Conservation (phyloP, 2,329 filamentous ascomycete species). For the Diaporthe velutina region DNA sequence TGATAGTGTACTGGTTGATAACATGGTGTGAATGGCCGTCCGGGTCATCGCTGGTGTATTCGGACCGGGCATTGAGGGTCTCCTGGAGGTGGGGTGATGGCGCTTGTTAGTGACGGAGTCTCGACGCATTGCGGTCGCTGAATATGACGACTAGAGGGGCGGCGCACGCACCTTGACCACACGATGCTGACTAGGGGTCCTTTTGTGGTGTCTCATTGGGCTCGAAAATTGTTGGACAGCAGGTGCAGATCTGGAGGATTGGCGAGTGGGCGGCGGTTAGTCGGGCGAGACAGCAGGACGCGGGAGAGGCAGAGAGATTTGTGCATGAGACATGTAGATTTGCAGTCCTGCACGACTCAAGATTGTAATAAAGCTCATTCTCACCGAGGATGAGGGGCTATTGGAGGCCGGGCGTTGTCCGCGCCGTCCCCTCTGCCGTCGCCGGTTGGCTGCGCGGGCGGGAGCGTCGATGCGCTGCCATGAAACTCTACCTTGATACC, state of each 20-base stretch:
- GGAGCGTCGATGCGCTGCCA: slow-evolving; percentile 39
- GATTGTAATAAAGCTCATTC: slow-evolving; percentile 40
- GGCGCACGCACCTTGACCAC: slow-evolving; percentile 66
- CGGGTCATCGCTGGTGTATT: slow-evolving; percentile 86
- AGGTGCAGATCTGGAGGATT: slow-evolving; percentile 57
- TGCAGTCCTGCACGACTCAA: neutral
- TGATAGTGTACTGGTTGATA: slow-evolving; percentile 95
- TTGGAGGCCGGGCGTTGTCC: slow-evolving; percentile 47
- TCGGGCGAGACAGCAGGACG: neutral
- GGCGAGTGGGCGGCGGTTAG: slow-evolving; percentile 24
- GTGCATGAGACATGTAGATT: neutral
- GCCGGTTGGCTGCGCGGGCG: slow-evolving; percentile 35
- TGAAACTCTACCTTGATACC: slow-evolving; percentile 54
- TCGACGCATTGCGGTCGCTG: neutral
- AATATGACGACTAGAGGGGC: neutral
- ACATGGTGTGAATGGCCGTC: slow-evolving; percentile 85
- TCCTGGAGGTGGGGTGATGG: slow-evolving; percentile 66
- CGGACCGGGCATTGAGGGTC: slow-evolving; percentile 89
- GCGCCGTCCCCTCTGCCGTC: neutral
- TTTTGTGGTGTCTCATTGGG: slow-evolving; percentile 68
- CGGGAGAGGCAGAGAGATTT: neutral
- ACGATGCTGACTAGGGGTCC: slow-evolving; percentile 69
- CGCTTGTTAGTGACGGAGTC: neutral
- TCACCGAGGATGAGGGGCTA: slow-evolving; percentile 57
- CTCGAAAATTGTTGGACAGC: slow-evolving; percentile 60